phyloP scores from a whole-genome alignment of 2,329 filamentous ascomycete species.

The Trichoderma sp. region DNA sequence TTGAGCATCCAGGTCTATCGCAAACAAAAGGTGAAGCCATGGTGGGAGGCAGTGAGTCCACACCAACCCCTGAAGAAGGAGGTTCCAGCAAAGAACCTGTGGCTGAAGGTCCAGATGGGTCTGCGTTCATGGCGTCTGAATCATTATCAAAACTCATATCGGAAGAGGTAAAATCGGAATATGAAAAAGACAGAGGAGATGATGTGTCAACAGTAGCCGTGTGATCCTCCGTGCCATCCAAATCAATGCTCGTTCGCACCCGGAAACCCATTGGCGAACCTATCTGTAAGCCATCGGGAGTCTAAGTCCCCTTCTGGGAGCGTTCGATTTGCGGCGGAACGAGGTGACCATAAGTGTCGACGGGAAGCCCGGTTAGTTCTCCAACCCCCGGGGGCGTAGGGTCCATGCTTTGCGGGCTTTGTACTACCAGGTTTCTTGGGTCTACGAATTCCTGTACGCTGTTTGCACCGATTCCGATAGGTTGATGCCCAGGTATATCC shows the following conservation, averaged over 20 bases:
- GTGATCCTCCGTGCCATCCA: background rate
- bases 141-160: background rate
- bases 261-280: background rate
- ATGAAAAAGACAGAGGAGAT: background rate
- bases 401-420: too few relatives aligned
- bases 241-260: constrained; percentile 1
- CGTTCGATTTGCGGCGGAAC: background rate
- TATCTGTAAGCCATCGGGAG: background rate
- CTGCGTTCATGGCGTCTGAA: background rate
- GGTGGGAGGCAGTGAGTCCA: background rate
- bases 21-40: background rate
- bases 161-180: background rate
- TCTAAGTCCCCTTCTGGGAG: constrained; percentile 13
- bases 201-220: background rate
- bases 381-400: background rate
- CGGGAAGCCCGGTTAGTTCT: too few relatives aligned
- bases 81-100: background rate
- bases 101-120: background rate
- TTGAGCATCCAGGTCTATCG: background rate
- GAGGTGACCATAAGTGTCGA: too few relatives aligned
- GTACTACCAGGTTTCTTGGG: background rate
- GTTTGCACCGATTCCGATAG: background rate
- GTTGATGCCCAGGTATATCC: background rate
- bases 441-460: background rate
- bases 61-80: background rate